Conservation (phyloP, 2,329 filamentous ascomycete species). For the Fusarium xyrophilum region DNA sequence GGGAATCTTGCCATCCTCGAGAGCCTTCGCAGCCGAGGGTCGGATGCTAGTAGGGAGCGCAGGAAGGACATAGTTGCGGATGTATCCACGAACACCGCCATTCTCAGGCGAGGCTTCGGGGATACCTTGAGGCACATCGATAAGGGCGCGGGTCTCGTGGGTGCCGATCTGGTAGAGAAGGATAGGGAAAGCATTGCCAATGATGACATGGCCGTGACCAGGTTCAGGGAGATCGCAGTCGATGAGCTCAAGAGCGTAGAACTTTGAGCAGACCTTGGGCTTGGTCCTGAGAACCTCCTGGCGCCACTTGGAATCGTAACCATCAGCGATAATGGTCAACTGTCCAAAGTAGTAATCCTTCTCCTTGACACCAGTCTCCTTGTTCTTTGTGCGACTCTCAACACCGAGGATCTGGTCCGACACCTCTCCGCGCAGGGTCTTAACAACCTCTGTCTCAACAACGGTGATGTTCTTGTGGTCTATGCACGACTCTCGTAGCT, state of each 20-base stretch:
- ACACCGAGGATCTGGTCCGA: slow-evolving; percentile 82
- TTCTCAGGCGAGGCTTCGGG: slow-evolving; percentile 74
- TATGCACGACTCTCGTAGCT: slow-evolving; percentile 77
- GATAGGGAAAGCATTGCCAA: slow-evolving; percentile 77
- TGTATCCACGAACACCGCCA: slow-evolving; percentile 86
- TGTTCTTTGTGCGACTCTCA: slow-evolving; percentile 70
- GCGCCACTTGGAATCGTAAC: slow-evolving; percentile 90
- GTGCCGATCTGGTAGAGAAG: slow-evolving; percentile 97
- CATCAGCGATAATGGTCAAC: slow-evolving; percentile 89
- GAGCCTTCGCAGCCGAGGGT: slow-evolving; percentile 75
- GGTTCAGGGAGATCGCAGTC: slow-evolving; percentile 80
- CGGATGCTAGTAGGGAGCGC: slow-evolving; percentile 74
- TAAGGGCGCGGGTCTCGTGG: slow-evolving; percentile 87
- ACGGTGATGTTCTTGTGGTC: slow-evolving; percentile 84
- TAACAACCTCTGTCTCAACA: slow-evolving; percentile 85
- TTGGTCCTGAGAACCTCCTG: slow-evolving; percentile 75
- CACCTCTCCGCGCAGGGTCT: slow-evolving; percentile 73
- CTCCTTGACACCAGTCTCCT: slow-evolving; percentile 61
- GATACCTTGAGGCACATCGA: slow-evolving; percentile 83
- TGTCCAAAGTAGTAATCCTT: slow-evolving; percentile 84
- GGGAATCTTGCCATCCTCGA: slow-evolving; percentile 79
- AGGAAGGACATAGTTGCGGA: slow-evolving; percentile 80
- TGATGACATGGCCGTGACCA: slow-evolving; percentile 84
- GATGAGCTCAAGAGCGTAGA: slow-evolving; percentile 91
- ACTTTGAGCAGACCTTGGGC: slow-evolving; percentile 93